phyloP scores from a whole-genome alignment of 2,329 filamentous ascomycete species.

The Monilinia fructigena region DNA sequence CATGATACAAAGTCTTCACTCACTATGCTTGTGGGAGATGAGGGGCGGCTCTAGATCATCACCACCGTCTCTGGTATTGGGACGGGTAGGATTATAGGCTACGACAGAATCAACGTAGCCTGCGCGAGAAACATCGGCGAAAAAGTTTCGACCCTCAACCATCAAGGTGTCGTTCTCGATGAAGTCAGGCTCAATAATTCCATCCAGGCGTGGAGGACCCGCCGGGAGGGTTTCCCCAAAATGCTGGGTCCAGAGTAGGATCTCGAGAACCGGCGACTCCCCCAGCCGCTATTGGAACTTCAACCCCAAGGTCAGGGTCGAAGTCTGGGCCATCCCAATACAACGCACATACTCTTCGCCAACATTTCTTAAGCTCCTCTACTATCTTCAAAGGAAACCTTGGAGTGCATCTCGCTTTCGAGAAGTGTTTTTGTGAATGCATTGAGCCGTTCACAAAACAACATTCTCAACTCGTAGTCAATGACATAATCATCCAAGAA shows the following conservation, averaged over 20 bases:
- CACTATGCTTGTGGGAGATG: constrained; percentile 56
- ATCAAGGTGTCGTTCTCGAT: constrained; percentile 32
- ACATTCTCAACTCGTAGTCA: constrained; percentile 68
- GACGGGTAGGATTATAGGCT: constrained; percentile 34
- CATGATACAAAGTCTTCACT: constrained; percentile 63
- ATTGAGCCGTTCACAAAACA: constrained; percentile 82
- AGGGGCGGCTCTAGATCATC: constrained; percentile 39
- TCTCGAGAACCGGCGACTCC: constrained; percentile 65
- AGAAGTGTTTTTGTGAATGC: constrained; percentile 57
- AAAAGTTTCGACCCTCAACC: constrained; percentile 44
- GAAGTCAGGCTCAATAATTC: constrained; percentile 41
- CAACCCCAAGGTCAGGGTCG: constrained; percentile 57
- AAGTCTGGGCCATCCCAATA: constrained; percentile 82
- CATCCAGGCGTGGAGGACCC: constrained; percentile 48
- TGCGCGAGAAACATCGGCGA: constrained; percentile 48
- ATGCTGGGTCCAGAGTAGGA: constrained; percentile 53
- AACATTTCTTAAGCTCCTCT: constrained; percentile 93
- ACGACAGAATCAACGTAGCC: constrained; percentile 51
- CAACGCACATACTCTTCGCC: constrained; percentile 83
- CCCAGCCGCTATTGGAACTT: constrained; percentile 71
- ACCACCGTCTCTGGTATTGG: constrained; percentile 9
- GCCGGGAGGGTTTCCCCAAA: constrained; percentile 49
- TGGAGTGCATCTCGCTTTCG: constrained; percentile 46
- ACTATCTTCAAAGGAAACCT: constrained; percentile 75
- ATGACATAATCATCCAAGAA: constrained; percentile 91